phyloP scores from a whole-genome alignment of 345 rosid genomes.

The Schrenkiella parvula region DNA sequence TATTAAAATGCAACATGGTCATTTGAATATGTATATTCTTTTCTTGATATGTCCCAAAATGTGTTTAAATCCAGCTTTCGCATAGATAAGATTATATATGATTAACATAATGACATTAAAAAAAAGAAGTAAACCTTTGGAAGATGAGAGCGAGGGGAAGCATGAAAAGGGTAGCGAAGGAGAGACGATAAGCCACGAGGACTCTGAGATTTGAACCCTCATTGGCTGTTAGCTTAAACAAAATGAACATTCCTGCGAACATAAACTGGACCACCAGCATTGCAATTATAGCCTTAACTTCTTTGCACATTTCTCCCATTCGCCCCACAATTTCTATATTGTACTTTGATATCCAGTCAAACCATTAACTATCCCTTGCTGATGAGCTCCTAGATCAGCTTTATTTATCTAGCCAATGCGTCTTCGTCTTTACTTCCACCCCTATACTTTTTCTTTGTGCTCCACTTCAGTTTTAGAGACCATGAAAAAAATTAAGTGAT shows the following conservation, averaged over 20 bases:
- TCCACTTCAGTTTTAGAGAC: constrained; percentile 15
- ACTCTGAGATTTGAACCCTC: constrained; percentile 36
- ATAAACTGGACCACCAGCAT: constrained; percentile 37
- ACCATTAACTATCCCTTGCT: neutral
- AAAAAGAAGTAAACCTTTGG: constrained; percentile 26
- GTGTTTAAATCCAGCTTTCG: neutral
- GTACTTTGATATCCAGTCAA: neutral
- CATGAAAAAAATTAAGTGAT: neutral
- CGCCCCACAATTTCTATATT: neutral
- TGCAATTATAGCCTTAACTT: constrained; percentile 16
- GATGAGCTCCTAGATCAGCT: neutral
- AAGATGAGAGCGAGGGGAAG: constrained; percentile 39
- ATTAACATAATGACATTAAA: neutral
- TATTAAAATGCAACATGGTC: neutral
- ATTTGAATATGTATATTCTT: neutral
- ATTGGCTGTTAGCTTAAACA: constrained; percentile 34
- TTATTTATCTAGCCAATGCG: constrained; percentile 8
- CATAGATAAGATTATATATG: neutral
- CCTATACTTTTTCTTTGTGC: constrained; percentile 16
- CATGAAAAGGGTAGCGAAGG: constrained; percentile 32
- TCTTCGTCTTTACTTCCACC: neutral
- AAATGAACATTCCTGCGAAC: constrained; percentile 33
- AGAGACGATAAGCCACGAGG: constrained; percentile 38
- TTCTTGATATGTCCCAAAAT: neutral
- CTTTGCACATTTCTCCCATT: constrained; percentile 16